Conservation (phyloP, 345 rosid genomes). For the Cardamine chenopodiifolia region DNA sequence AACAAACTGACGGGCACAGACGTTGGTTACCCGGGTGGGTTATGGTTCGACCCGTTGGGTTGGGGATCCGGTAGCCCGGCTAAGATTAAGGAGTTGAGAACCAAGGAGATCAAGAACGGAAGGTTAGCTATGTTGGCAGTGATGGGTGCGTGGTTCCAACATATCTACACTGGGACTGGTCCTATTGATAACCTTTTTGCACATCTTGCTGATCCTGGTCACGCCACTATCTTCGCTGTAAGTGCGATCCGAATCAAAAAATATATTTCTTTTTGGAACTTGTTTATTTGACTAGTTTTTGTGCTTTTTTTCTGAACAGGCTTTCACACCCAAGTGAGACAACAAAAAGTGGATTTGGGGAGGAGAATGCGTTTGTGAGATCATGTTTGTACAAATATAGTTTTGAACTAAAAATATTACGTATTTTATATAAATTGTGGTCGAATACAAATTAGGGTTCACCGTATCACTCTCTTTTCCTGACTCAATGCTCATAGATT, state of each 20-base stretch:
- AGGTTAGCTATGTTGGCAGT: constrained; percentile 98
- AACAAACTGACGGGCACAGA: constrained; percentile 95
- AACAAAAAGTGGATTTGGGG: constrained; percentile 3
- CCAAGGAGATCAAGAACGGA: constrained; percentile 96
- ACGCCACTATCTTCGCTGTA: constrained; percentile 89
- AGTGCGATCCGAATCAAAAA: constrained; percentile 26
- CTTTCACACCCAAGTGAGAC: constrained; percentile 78
- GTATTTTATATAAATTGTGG: constrained; percentile 37
- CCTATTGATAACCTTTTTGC: constrained; percentile 97
- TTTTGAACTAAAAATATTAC: constrained; percentile 34
- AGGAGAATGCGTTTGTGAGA: constrained; percentile 34
- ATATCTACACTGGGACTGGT: constrained; percentile 93
- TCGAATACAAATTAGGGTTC: constrained; percentile 42
- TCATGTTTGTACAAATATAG: constrained; percentile 46
- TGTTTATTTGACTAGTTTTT: constrained; percentile 12
- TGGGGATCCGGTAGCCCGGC: constrained; percentile 87
- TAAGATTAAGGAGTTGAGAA: constrained; percentile 86
- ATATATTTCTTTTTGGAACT: too few relatives aligned
- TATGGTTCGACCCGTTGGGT: constrained; percentile 98
- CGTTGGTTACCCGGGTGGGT: constrained; percentile 98
- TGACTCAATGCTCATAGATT: constrained; percentile 18
- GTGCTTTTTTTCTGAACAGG: constrained; percentile 48
- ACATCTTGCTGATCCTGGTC: constrained; percentile 98
- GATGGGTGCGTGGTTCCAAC: constrained; percentile 99
- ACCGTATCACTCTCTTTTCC: constrained; percentile 15